These are phyloP conservation scores for Blastobotrys terrestris DNA, from an alignment of 805 yeast genomes.

Conservation along the genomic window DNA sequence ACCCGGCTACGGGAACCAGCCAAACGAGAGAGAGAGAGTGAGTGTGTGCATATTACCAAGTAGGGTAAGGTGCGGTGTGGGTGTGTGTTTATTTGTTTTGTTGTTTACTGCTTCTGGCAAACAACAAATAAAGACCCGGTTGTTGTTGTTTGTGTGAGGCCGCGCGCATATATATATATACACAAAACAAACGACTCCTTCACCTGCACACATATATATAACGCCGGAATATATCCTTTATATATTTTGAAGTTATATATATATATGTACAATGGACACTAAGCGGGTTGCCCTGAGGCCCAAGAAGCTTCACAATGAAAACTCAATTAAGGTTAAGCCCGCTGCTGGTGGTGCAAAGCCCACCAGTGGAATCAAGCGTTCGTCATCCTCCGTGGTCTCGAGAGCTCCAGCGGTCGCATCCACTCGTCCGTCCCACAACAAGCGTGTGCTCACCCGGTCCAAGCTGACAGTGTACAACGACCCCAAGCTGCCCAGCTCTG, in stretches of 20 bases:
- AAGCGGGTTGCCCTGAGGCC: background rate
- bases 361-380: background rate
- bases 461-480: background rate
- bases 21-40: no score
- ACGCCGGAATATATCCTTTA: background rate
- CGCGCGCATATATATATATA: background rate
- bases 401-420: background rate
- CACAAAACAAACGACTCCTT: background rate
- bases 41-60: no score
- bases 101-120: no score
- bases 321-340: background rate
- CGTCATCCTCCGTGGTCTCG: background rate
- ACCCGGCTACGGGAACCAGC: background rate
- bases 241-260: background rate
- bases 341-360: no score
- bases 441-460: background rate
- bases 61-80: no score
- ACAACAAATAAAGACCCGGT: background rate
- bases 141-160: background rate
- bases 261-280: background rate
- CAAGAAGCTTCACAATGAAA: background rate
- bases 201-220: background rate
- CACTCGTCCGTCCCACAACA: background rate
- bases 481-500: slow-evolving; percentile 6
- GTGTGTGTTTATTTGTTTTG: background rate